These are phyloP conservation scores for Citrullus mucosospermus DNA, from an alignment of 306 rosid species.

Conservation along the genomic window DNA sequence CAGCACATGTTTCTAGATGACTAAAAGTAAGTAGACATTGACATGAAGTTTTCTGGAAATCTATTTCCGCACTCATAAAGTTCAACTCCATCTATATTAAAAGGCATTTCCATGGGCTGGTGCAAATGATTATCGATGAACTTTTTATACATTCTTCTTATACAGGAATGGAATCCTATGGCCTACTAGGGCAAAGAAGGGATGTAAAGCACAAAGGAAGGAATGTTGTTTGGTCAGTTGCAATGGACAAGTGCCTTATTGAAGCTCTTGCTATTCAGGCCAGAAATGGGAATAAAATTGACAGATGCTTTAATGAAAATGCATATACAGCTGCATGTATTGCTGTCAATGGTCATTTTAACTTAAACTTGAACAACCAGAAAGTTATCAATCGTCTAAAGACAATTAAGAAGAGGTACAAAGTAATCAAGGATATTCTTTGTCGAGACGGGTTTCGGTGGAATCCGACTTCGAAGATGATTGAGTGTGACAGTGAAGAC, in stretches of 20 bases:
- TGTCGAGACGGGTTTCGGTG: slow-evolving; percentile 63
- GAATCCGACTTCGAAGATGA: slow-evolving; percentile 51
- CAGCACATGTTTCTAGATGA: background rate
- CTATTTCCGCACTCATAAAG: background rate
- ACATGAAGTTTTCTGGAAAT: background rate
- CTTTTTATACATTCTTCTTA: background rate
- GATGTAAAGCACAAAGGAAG: slow-evolving; percentile 64
- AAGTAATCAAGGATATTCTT: slow-evolving; percentile 53
- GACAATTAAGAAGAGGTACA: slow-evolving; percentile 74
- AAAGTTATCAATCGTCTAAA: slow-evolving; percentile 69
- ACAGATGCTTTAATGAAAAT: slow-evolving; percentile 69
- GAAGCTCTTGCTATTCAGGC: slow-evolving; percentile 70
- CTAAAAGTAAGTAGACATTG: background rate
- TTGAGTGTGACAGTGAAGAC: slow-evolving; percentile 50
- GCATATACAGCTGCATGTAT: slow-evolving; percentile 74
- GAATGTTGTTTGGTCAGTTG: slow-evolving; percentile 77
- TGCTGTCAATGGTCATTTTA: slow-evolving; percentile 54
- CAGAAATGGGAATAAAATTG: slow-evolving; percentile 59
- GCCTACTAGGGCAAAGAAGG: slow-evolving; percentile 47
- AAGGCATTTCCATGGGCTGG: background rate
- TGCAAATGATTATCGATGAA: background rate
- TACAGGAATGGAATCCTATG: slow-evolving; percentile 58
- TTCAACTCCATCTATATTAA: background rate
- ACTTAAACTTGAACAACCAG: slow-evolving; percentile 66
- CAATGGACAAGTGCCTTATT: slow-evolving; percentile 70